phyloP scores from a whole-genome alignment of 495 filamentous ascomycete genomes.

The Aspergillus nidulans region DNA sequence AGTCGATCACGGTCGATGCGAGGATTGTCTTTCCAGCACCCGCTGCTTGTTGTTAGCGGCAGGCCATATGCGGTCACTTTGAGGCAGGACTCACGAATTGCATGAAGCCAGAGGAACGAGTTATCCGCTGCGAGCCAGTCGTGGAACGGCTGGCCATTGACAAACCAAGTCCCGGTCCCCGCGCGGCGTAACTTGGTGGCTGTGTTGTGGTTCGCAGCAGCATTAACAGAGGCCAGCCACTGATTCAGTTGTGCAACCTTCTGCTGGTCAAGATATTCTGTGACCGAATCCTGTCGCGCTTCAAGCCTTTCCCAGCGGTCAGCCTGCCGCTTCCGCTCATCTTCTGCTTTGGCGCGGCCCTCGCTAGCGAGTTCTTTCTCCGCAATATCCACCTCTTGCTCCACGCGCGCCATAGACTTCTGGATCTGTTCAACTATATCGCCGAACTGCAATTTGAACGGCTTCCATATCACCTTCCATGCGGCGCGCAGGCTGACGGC shows the following conservation, averaged over 20 bases:
- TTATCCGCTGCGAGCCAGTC: background rate
- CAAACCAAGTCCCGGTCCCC: background rate
- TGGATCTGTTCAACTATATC: background rate
- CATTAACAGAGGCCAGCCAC: background rate
- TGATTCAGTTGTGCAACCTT: background rate
- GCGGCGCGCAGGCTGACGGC: background rate
- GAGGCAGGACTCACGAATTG: background rate
- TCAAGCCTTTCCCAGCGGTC: background rate
- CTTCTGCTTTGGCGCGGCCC: background rate
- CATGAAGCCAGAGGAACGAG: background rate
- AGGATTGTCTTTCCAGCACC: background rate
- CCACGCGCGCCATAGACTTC: background rate
- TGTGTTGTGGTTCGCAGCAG: background rate
- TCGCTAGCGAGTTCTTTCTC: background rate
- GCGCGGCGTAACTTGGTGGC: background rate
- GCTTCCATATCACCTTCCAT: background rate
- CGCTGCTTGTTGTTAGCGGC: background rate
- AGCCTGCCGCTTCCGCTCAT: background rate
- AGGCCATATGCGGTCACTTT: background rate
- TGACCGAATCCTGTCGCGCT: background rate
- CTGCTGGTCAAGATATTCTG: background rate
- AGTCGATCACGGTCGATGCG: background rate
- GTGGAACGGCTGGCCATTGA: background rate
- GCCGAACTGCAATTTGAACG: background rate
- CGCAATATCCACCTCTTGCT: background rate